phyloP scores from a whole-genome alignment of 139 green algal genomes.

The Chlorella sp. region DNA sequence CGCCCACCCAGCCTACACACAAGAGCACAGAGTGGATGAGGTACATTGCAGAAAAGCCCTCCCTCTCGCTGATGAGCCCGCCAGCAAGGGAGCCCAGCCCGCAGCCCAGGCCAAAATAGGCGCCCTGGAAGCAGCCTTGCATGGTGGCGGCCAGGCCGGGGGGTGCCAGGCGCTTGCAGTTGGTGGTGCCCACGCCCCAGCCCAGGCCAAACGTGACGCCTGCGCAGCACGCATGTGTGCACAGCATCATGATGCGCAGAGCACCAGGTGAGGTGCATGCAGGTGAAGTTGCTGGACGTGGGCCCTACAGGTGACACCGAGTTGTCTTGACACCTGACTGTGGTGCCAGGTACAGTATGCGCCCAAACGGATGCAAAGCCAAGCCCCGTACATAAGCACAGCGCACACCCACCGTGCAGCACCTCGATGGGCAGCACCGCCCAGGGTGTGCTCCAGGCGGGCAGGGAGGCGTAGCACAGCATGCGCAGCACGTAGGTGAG shows the following conservation, averaged over 20 bases:
- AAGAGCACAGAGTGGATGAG: too few species aligned
- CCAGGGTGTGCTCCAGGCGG: constrained; percentile 15
- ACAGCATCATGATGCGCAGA: background rate
- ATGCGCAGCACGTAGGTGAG: constrained; percentile 32
- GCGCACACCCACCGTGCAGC: constrained; percentile 23
- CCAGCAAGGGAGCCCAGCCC: too few species aligned
- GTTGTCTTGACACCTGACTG: too few species aligned
- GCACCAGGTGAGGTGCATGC: background rate
- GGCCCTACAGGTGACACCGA: too few species aligned
- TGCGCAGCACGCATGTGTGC: background rate
- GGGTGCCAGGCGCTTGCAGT: constrained; percentile 28
- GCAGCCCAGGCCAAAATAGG: too few species aligned
- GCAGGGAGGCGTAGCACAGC: constrained; percentile 33
- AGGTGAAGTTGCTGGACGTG: too few species aligned
- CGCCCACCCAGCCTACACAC: too few species aligned
- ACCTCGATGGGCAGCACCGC: constrained; percentile 46
- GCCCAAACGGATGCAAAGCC: background rate
- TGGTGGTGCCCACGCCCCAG: constrained; percentile 36
- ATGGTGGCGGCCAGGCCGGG: background rate
- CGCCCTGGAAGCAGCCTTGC: background rate
- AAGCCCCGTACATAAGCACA: background rate
- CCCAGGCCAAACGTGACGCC: constrained; percentile 43
- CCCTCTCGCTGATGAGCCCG: too few species aligned
- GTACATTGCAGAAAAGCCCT: too few species aligned
- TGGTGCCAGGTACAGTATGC: too few species aligned